Evolutionary conservation across 108 stramenopile species (phyloP).

Genomic region (Cyclotella kingstonii): DNA sequence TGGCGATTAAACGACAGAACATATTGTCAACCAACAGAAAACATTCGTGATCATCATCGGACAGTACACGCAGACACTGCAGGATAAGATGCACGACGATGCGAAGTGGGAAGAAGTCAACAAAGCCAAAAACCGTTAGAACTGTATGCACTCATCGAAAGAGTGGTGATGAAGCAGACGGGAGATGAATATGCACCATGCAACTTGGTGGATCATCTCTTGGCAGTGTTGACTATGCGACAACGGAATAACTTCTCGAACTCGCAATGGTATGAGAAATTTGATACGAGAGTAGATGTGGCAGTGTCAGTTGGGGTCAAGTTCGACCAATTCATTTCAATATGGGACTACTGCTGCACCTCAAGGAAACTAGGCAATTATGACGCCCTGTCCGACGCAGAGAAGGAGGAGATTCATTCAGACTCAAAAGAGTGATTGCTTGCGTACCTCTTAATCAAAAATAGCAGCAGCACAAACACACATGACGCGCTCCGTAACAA

Average conservation of each 20-base stretch:
- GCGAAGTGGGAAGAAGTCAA: too few relatives aligned
- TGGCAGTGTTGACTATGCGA: not conserved
- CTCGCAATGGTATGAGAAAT: not conserved
- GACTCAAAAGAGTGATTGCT: slow-evolving; percentile 1
- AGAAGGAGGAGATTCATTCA: not conserved
- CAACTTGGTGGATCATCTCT: slow-evolving; percentile 2
- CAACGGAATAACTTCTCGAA: not conserved
- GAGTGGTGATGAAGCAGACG: too few relatives aligned
- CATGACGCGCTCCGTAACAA: not conserved
- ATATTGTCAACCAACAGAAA: slow-evolving; percentile 6
- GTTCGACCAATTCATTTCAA: not conserved
- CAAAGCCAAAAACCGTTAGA: too few relatives aligned
- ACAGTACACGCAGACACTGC: not conserved
- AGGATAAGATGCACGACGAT: too few relatives aligned
- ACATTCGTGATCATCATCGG: slow-evolving; percentile 2
- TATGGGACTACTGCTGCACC: slow-evolving; percentile 17
- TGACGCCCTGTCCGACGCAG: not conserved
- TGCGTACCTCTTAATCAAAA: not conserved
- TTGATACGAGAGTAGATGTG: slow-evolving; percentile 6
- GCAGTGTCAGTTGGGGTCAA: not conserved
- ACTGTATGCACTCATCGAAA: too few relatives aligned
- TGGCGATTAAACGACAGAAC: not conserved
- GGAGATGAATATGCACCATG: slow-evolving; percentile 5
- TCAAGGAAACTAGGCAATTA: not conserved
- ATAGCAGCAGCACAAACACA: not conserved